These are phyloP conservation scores for Corchorus olitorius DNA, from an alignment of 345 rosid species.

Conservation along the genomic window DNA sequence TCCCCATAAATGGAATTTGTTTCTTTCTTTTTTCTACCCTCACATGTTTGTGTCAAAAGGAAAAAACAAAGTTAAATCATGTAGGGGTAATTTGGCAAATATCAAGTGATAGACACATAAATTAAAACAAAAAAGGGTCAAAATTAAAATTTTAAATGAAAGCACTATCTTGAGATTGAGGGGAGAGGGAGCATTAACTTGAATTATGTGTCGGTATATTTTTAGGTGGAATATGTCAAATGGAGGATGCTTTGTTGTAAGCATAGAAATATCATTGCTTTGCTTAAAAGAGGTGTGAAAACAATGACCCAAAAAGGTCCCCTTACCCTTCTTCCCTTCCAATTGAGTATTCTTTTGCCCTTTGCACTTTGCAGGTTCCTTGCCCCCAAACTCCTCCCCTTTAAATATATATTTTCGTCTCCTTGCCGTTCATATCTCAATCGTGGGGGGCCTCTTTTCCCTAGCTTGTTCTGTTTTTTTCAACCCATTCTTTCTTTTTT, in stretches of 20 bases:
- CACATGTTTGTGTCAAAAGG: neutral
- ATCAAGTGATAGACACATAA: neutral
- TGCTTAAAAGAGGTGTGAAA: constrained; percentile 41
- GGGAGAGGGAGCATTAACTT: neutral
- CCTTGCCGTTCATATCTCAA: constrained; percentile 29
- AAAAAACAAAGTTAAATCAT: neutral
- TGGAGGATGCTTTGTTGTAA: neutral
- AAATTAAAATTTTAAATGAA: neutral
- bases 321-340: neutral
- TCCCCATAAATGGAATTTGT: neutral
- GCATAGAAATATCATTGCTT: constrained; percentile 18
- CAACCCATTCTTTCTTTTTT: neutral
- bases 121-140: neutral
- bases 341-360: neutral
- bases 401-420: neutral
- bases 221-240: constrained; percentile 23
- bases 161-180: neutral
- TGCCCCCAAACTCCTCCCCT: neutral
- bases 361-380: neutral
- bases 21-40: neutral
- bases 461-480: constrained; percentile 9
- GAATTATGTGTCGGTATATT: constrained; percentile 22
- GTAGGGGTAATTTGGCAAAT: neutral
- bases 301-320: constrained; percentile 13
- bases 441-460: constrained; percentile 31